phyloP scores from a whole-genome alignment of 2,329 filamentous ascomycete genomes.

The Trichoderma cornu-damae region DNA sequence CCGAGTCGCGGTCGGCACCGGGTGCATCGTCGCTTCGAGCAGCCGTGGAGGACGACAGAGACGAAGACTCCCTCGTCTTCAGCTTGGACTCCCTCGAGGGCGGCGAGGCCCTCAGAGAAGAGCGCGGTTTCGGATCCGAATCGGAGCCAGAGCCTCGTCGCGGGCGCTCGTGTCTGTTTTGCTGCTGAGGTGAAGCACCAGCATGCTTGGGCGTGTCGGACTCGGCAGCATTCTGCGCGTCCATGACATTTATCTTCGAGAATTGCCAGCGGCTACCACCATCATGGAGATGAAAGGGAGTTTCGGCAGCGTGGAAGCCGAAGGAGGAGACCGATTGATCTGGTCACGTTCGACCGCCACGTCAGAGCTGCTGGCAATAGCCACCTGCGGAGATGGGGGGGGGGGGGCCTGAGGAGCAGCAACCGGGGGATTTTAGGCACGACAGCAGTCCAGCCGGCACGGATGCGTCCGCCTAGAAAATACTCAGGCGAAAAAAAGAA shows the following conservation, averaged over 20 bases:
- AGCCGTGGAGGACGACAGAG: conserved; percentile 13
- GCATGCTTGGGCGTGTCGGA: conserved; percentile 56
- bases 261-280: conserved; percentile 49
- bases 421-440: conserved; percentile 14
- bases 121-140: conserved; percentile 23
- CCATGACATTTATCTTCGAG: conserved; percentile 59
- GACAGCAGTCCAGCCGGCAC: conserved; percentile 7
- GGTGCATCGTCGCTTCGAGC: conserved; percentile 33
- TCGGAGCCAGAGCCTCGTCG: conserved; percentile 21
- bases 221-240: conserved; percentile 63
- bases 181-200: conserved; percentile 47
- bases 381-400: conserved; percentile 13
- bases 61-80: conserved; percentile 14
- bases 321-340: conserved; percentile 16
- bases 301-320: conserved; percentile 18
- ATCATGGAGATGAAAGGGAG: conserved; percentile 45
- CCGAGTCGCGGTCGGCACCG: conserved; percentile 56
- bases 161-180: conserved; percentile 18
- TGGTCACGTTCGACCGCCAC: conserved; percentile 17
- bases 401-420: background rate
- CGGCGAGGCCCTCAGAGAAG: conserved; percentile 18
- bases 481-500: background rate
- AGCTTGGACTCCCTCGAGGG: conserved; percentile 18
- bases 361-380: conserved; percentile 17
- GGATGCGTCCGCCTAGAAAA: conserved; percentile 4